A percentile compares a stretch with the other conserved stretches of the same genome.
phyloP scores from a whole-genome alignment of 192 early-diverging fungal species.

The Coemansia asiatica region DNA sequence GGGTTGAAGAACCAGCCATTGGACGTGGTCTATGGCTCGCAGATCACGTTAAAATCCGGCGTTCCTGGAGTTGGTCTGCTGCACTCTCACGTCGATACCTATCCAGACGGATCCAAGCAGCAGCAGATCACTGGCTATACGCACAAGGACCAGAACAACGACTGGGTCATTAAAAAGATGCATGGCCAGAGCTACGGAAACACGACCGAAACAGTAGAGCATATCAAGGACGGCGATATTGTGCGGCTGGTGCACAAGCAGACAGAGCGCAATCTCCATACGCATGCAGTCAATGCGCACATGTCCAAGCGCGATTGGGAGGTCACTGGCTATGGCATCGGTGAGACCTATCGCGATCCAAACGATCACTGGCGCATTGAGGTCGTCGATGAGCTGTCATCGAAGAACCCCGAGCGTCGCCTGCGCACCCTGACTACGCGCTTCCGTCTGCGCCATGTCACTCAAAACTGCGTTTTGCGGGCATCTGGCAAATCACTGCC shows the following conservation, averaged over 20 bases:
- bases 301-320: constrained; percentile 77
- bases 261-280: constrained; percentile 68
- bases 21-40: constrained; percentile 90
- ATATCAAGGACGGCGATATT: constrained; percentile 67
- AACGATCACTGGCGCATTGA: constrained; percentile 95
- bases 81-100: constrained; percentile 90
- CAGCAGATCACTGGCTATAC: constrained; percentile 96
- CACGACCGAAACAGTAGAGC: constrained; percentile 33
- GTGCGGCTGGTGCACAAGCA: constrained; percentile 71
- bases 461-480: constrained; percentile 74
- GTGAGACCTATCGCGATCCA: constrained; percentile 64
- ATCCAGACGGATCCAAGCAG: constrained; percentile 83
- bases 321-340: constrained; percentile 84
- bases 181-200: constrained; percentile 28
- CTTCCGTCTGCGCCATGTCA: constrained; percentile 75
- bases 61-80: constrained; percentile 84
- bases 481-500: constrained; percentile 77
- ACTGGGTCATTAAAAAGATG: constrained; percentile 65
- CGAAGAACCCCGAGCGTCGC: constrained; percentile 37
- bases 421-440: constrained; percentile 77
- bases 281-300: constrained; percentile 69
- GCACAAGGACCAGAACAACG: constrained; percentile 92
- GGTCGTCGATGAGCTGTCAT: constrained; percentile 63
- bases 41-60: constrained; percentile 79
- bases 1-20: constrained; percentile 78